Conservation (phyloP, 495 filamentous ascomycete genomes). For the Penicillium malachiteum region DNA sequence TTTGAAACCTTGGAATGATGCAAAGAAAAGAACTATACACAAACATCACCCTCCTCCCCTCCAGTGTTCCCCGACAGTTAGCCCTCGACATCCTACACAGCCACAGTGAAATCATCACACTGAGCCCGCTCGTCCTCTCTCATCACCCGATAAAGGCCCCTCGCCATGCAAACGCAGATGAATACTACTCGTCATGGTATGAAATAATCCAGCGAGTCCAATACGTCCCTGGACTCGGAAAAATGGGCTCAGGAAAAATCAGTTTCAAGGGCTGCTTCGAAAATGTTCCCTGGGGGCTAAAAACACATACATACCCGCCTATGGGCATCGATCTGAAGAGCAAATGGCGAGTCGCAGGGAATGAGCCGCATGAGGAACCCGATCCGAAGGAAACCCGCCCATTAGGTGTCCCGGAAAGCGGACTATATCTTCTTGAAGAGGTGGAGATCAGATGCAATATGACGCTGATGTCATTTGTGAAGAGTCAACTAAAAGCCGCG, state of each 20-base stretch:
- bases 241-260: conserved; percentile 58
- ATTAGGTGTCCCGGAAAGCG: conserved; percentile 47
- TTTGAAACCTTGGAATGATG: too few relatives aligned
- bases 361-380: conserved; percentile 60
- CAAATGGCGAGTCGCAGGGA: conserved; percentile 62
- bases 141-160: conserved; percentile 64
- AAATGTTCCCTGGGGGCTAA: conserved; percentile 63
- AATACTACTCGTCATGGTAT: conserved; percentile 70
- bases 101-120: conserved; percentile 74
- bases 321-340: conserved; percentile 65
- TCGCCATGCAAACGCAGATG: conserved; percentile 59
- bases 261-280: conserved; percentile 75
- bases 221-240: conserved; percentile 64
- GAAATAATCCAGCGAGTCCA: conserved; percentile 60
- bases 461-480: conserved; percentile 68
- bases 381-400: conserved; percentile 49
- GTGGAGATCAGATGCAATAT: conserved; percentile 76
- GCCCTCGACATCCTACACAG: conserved; percentile 70
- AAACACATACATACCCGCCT: conserved; percentile 75
- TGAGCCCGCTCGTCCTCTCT: conserved; percentile 76
- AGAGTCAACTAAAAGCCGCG: conserved; percentile 70
- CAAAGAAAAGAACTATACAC: conserved; percentile 45
- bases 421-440: conserved; percentile 74
- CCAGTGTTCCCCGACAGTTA: conserved; percentile 60
- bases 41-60: conserved; percentile 68